Evolutionary conservation across 176 grass and related monocot genomes (phyloP).

Genomic region (Rhynchospora breviuscula): DNA sequence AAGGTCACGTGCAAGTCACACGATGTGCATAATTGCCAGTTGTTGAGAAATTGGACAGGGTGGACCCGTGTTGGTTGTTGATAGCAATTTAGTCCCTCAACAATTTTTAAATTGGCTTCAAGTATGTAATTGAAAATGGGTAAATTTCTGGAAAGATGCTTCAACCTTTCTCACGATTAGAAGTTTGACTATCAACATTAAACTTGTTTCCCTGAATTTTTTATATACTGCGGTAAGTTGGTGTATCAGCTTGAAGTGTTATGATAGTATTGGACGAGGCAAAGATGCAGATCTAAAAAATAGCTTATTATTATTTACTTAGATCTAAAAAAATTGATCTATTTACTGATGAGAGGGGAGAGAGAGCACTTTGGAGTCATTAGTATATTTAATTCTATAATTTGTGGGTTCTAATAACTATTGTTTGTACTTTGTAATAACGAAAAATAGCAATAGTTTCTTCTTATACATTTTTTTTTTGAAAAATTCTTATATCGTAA

Average conservation of each 20-base stretch:
- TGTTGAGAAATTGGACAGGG: background rate
- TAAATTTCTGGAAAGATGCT: background rate
- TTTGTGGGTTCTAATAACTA: too few relatives aligned
- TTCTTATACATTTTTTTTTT: too few relatives aligned
- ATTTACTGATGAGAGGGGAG: background rate
- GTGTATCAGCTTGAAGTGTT: too few relatives aligned
- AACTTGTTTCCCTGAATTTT: background rate
- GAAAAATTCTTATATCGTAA: background rate
- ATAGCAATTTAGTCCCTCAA: background rate
- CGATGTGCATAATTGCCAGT: background rate
- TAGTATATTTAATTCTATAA: too few relatives aligned
- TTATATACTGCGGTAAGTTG: background rate
- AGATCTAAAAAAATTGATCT: background rate
- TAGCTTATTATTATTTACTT: background rate
- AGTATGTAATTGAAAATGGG: background rate
- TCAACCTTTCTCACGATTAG: background rate
- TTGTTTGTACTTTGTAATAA: too few relatives aligned
- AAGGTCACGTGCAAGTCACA: constrained; percentile 11
- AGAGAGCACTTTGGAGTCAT: background rate
- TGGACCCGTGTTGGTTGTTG: background rate
- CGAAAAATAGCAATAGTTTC: too few relatives aligned
- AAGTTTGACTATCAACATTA: background rate
- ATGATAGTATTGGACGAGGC: too few relatives aligned
- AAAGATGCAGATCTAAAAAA: too few relatives aligned
- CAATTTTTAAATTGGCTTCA: background rate